Evolutionary conservation across 108 stramenopile genomes (phyloP), one percentile per base, ranked within the genome.

Genomic region (Epithemia pelagica): DNA sequence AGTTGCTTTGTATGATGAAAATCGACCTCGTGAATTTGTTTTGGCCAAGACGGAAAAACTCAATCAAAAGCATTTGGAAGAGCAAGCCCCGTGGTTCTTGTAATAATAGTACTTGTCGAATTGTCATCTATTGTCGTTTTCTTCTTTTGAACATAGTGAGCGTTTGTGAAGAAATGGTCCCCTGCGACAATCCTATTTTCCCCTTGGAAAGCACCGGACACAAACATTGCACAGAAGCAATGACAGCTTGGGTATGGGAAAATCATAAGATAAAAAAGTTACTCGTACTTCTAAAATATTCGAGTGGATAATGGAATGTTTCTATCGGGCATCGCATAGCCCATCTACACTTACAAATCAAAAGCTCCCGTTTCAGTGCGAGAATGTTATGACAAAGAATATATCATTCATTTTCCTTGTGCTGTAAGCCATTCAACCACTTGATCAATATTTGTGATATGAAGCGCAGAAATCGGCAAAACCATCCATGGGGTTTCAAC

Each of bases 401-500:
- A n/a, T 25, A 15, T 25, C 60, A 18, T 0, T 61, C 71, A 85
- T 71, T 89, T 89, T 59, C 94, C 92, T 77, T 97, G 95, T 2
- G 86, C 79, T 32, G 95, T 88, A 62, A 96, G 72, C 95, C 96
- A 98, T 65, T 96, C 91, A 57, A 97, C 72, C 10, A 97, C 95
- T 69, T 94, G 91, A 68, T 97, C 97, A 61, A 97, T 87, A 75
- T 96, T 96, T 25, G 92, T 93, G 58, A 80, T 76, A 70, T 94
- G 81, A 28, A 94, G 71, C 0, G 95, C 95, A 66, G 84, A 87
- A 69, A 90, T 90, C n/a, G 93, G 92, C 57, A 96, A 78, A 18
- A 98, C 91, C 74, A 98, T 94, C 97, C 97, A 98, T 0, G 97
- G 97, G 33, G 94, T 96, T 53, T 95, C 95, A 82, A 92, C 86